Evolutionary conservation across 352 stramenopile species (phyloP).

Genomic region (Pythium phragmitis): DNA sequence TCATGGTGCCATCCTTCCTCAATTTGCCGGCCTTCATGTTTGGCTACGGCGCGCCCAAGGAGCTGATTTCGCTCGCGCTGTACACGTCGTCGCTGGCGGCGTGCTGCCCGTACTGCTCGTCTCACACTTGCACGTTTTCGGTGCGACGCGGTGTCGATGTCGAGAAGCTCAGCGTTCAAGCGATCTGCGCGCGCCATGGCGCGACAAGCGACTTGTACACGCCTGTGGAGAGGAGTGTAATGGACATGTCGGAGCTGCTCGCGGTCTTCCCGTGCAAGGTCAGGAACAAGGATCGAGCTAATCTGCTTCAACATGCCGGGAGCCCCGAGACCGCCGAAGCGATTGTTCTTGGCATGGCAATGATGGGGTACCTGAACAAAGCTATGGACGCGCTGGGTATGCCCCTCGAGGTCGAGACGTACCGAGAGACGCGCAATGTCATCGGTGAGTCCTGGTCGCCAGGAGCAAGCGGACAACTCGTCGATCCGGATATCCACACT

Average conservation of each 20-base stretch:
- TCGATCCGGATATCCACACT: constrained; percentile 21
- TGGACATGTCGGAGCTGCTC: constrained; percentile 19
- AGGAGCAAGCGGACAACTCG: constrained; percentile 8
- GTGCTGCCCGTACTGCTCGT: constrained; percentile 25
- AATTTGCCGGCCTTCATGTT: constrained; percentile 24
- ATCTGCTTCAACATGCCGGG: constrained; percentile 10
- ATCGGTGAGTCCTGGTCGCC: constrained; percentile 19
- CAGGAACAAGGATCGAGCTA: constrained; percentile 18
- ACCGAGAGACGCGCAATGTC: constrained; percentile 20
- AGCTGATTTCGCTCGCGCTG: constrained; percentile 21
- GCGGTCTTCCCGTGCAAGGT: constrained; percentile 25
- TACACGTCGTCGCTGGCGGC: constrained; percentile 23
- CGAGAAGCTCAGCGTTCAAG: constrained; percentile 19
- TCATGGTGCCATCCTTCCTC: constrained; percentile 26
- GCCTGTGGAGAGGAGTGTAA: constrained; percentile 20
- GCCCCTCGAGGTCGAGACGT: constrained; percentile 23
- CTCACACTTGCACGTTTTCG: constrained; percentile 24
- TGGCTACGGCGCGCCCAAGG: constrained; percentile 23
- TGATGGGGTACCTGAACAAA: constrained; percentile 30
- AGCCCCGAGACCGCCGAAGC: constrained; percentile 13
- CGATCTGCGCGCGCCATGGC: constrained; percentile 16
- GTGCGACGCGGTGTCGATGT: constrained; percentile 17
- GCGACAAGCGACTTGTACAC: constrained; percentile 16
- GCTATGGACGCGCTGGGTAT: constrained; percentile 24
- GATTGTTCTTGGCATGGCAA: constrained; percentile 19